These are phyloP conservation scores for Arthrobotrys iridis DNA, from an alignment of 2,329 filamentous ascomycete genomes.

Conservation along the genomic window DNA sequence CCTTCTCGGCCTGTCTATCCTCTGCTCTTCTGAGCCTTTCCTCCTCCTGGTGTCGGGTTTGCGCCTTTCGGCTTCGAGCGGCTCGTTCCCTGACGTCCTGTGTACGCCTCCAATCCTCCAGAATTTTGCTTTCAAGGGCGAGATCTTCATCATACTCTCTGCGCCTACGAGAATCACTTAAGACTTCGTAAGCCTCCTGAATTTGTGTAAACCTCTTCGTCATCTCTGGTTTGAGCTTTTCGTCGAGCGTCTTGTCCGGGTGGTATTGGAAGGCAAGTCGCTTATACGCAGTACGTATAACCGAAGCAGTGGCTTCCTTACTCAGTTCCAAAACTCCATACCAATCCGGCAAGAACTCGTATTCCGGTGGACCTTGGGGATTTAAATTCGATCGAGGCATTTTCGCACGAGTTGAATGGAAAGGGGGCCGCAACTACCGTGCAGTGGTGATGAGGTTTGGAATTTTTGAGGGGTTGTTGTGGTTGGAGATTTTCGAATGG, in stretches of 20 bases:
- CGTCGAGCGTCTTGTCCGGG: conserved; percentile 88
- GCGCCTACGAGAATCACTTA: conserved; percentile 79
- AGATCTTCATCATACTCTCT: conserved; percentile 80
- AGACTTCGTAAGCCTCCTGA: conserved; percentile 89
- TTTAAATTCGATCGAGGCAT: conserved; percentile 47
- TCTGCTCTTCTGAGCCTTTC: conserved; percentile 27
- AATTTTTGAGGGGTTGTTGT: conserved; percentile 7
- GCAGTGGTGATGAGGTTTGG: conserved; percentile 4
- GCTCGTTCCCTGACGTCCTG: conserved; percentile 36
- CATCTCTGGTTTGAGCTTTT: conserved; percentile 77
- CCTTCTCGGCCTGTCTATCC: conserved; percentile 36
- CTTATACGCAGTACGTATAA: conserved; percentile 82
- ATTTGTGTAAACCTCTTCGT: conserved; percentile 90
- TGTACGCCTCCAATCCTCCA: conserved; percentile 32
- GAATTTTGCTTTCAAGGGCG: conserved; percentile 40
- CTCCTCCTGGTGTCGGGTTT: conserved; percentile 35
- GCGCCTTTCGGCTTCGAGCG: conserved; percentile 34
- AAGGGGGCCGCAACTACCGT: background rate
- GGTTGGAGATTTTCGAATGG: conserved; percentile 29
- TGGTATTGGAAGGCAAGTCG: conserved; percentile 90
- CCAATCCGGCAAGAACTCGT: conserved; percentile 68
- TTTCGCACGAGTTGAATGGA: background rate
- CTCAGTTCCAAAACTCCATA: conserved; percentile 80
- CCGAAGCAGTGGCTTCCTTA: conserved; percentile 74
- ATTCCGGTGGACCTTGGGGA: conserved; percentile 32